Conservation (phyloP, 2,329 filamentous ascomycete species). For the Paracoccidioides lutzii region DNA sequence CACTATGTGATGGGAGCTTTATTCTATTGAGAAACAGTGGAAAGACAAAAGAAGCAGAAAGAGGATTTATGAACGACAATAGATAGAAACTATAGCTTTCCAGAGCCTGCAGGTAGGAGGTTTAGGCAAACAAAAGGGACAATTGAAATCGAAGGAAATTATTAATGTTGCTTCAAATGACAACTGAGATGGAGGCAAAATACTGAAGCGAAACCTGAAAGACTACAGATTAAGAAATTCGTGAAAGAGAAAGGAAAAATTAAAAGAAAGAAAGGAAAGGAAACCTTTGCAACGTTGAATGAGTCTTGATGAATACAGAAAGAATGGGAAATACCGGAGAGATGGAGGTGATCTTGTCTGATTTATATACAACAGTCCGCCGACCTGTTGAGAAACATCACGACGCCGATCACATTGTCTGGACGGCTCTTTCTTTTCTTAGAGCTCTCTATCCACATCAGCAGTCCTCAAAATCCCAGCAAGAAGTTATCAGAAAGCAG, state of each 20-base stretch:
- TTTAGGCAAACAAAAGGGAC: not conserved
- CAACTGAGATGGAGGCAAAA: not conserved
- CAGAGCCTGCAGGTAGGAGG: not conserved
- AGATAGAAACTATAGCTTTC: not conserved
- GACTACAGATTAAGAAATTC: conserved; percentile 5
- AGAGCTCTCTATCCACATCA: not conserved
- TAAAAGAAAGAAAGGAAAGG: conserved; percentile 7
- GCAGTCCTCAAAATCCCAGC: not conserved
- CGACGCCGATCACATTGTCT: not conserved
- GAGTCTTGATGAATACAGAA: conserved; percentile 1
- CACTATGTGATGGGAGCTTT: not conserved
- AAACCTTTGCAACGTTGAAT: not conserved
- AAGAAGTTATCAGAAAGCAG: not conserved
- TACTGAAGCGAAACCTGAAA: not conserved
- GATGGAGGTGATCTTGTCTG: not conserved
- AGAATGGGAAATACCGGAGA: conserved; percentile 1
- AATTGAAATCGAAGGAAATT: not conserved
- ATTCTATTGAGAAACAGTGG: not conserved
- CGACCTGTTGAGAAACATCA: not conserved
- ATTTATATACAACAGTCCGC: not conserved
- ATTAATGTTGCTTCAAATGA: not conserved
- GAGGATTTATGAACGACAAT: not conserved
- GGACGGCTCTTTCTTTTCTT: not conserved
- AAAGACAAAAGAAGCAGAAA: not conserved
- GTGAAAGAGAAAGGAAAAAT: not conserved